phyloP scores from a whole-genome alignment of 768 basidiomycete species.

The Suillus bovinus region DNA sequence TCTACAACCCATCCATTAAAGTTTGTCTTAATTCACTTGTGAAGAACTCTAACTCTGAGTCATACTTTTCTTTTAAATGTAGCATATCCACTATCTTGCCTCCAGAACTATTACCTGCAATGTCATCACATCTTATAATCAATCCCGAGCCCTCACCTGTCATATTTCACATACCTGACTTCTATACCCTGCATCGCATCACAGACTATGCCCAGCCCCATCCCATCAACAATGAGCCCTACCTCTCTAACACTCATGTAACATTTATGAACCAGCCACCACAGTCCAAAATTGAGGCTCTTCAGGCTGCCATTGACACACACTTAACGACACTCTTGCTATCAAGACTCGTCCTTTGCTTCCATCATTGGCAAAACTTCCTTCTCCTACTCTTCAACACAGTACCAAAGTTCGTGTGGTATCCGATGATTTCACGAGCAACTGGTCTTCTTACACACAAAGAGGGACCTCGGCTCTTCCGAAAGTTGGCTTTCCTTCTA shows the following conservation, averaged over 20 bases:
- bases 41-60: not conserved
- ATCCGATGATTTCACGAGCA: not conserved
- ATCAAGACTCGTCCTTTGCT: not conserved
- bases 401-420: not conserved
- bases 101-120: slow-evolving; percentile 42
- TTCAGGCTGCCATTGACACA: slow-evolving; percentile 23
- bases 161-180: slow-evolving; percentile 37
- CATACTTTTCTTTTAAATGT: not conserved
- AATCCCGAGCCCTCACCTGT: slow-evolving; percentile 24
- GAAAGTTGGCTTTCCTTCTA: slow-evolving; percentile 12
- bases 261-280: slow-evolving; percentile 6
- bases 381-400: not conserved
- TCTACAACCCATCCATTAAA: slow-evolving; percentile 84
- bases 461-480: slow-evolving; percentile 5
- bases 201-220: slow-evolving; percentile 43
- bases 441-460: not conserved
- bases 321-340: slow-evolving; percentile 17
- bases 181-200: slow-evolving; percentile 34
- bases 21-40: slow-evolving; percentile 39
- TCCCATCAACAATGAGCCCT: slow-evolving; percentile 41
- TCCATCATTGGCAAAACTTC: not conserved
- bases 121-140: slow-evolving; percentile 38
- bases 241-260: not conserved
- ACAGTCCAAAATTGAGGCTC: slow-evolving; percentile 21
- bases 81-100: slow-evolving; percentile 61